Evolutionary conservation across 2,329 filamentous ascomycete species (phyloP).

Genomic region (Juglanconis juglandina): DNA sequence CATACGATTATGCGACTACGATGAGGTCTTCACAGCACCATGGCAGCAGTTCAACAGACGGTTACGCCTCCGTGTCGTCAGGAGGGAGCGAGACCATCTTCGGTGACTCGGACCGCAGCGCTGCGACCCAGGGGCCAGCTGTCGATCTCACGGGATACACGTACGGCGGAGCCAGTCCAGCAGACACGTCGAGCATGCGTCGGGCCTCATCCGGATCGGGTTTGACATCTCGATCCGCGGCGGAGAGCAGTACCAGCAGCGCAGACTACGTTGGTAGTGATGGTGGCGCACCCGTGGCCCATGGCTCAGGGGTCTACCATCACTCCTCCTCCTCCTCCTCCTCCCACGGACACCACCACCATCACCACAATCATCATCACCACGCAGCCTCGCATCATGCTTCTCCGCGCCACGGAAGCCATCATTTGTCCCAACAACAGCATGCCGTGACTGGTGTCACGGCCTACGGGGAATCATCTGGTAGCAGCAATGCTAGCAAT

Average conservation of each 20-base stretch:
- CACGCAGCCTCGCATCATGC: constrained; percentile 6
- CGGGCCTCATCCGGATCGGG: constrained; percentile 14
- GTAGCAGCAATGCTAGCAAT: constrained; percentile 8
- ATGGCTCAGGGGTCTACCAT: constrained; percentile 5
- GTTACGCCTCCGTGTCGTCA: constrained; percentile 12
- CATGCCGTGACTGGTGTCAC: constrained; percentile 12
- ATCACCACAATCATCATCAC: constrained; percentile 4
- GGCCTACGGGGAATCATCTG: constrained; percentile 15
- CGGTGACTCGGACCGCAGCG: constrained; percentile 24
- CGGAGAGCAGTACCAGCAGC: constrained; percentile 10
- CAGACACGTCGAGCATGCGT: constrained; percentile 13
- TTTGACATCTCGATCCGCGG: constrained; percentile 12
- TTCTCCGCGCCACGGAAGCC: constrained; percentile 10
- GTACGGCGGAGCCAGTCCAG: constrained; percentile 21
- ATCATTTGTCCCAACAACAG: constrained; percentile 9
- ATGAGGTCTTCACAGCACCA: constrained; percentile 19
- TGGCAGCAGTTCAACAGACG: constrained; percentile 12
- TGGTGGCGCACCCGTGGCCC: not conserved
- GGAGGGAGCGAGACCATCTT: constrained; percentile 23
- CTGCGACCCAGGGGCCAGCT: constrained; percentile 24
- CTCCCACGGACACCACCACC: constrained; percentile 2
- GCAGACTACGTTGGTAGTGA: constrained; percentile 12
- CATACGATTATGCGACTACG: constrained; percentile 16
- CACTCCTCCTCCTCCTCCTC: not conserved
- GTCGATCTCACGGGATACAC: constrained; percentile 26